Evolutionary conservation across 2,329 filamentous ascomycete species (phyloP), one percentile per base, ranked within the genome.

Genomic region (Aspergillus chevalieri): DNA sequence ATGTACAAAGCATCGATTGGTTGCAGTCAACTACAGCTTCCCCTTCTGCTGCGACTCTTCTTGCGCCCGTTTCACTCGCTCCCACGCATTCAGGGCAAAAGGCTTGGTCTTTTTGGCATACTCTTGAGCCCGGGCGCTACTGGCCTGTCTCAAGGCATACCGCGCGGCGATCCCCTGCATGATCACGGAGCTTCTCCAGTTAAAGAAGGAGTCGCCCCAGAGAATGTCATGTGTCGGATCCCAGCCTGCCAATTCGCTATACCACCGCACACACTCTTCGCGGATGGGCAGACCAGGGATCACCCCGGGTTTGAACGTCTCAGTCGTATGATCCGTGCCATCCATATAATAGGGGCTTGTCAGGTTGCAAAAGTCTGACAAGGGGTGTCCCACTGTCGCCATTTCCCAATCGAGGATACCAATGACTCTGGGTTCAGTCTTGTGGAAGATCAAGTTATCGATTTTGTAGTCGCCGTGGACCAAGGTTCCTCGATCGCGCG

Each of bases 391-490:
- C 48, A 96, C 85, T 0, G 93, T 97, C 33, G 89, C 90, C 89
- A 98, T 95, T 74, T 97, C 93, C 92, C 92, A 97, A 73, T 98
- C 93, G 5, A 97, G 74, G 48, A 97, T 90, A 3, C 92, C 93
- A 69, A 97, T 91, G 10, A 97, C 91, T 47, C 84, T 78, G 5
- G 91, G 83, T 67, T 92, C 86, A 0, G 87, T 91, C 72, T 87
- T 87, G 74, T 96, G 89, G 68, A 95, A 98, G 38, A 93, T 83
- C 57, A 92, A 68, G 61, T 93, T 93, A 68, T 93, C 87, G 63
- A 92, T 95, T 76, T 97, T 98, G 76, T 92, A 98, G 69, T 98
- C 93, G 33, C 93, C 93, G 64, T 97, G 93, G 26, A 97, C 85
- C 54, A 96, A 79, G 4, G 85, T 86, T 19, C 80, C 83, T 53